Percentiles rank a stretch among this genome's conserved stretches.
Evolutionary conservation across 345 rosid genomes (phyloP).

Genomic region (Hypericum androsaemum): DNA sequence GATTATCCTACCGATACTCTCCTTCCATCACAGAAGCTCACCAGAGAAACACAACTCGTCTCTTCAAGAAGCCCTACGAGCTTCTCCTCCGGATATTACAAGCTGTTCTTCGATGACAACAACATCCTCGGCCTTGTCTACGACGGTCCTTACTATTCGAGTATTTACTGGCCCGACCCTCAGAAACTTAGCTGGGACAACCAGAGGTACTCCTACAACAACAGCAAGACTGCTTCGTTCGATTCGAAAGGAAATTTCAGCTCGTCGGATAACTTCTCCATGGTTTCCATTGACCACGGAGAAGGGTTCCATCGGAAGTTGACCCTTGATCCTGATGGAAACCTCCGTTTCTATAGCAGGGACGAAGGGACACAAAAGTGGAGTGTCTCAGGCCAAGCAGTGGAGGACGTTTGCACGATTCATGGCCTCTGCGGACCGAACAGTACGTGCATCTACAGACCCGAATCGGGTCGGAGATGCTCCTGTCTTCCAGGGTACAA

Average conservation of each 20-base stretch:
- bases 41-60: background rate
- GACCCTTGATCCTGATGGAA: slow-evolving; percentile 1
- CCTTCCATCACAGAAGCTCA: background rate
- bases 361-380: background rate
- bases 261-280: background rate
- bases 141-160: background rate
- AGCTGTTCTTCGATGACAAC: background rate
- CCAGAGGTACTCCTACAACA: background rate
- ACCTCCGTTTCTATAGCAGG: background rate
- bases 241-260: background rate
- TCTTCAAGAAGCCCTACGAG: background rate
- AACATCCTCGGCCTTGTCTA: background rate
- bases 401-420: background rate
- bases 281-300: background rate
- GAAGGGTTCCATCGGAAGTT: background rate
- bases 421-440: background rate
- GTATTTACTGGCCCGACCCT: background rate
- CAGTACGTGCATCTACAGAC: background rate
- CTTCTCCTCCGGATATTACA: background rate
- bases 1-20: background rate
- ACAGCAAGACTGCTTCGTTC: background rate
- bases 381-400: background rate
- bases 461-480: background rate
- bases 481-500: background rate
- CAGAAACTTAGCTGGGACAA: background rate